Conservation (phyloP, 176 grass and related monocot species). For the Eleusine indica region DNA sequence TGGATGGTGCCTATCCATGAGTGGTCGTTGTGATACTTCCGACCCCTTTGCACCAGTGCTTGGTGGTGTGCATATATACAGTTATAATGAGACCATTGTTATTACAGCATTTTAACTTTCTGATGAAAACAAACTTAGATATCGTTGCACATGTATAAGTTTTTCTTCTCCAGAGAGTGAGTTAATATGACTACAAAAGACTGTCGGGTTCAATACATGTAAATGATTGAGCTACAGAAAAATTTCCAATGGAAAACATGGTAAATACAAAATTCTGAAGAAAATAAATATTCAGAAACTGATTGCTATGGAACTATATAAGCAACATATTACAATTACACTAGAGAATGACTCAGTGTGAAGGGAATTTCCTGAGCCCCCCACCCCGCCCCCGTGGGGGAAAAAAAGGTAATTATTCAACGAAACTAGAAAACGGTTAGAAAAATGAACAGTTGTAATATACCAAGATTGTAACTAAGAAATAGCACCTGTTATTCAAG, state of each 20-base stretch:
- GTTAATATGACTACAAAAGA: constrained; percentile 12
- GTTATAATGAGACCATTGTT: constrained; percentile 47
- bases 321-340: constrained; percentile 19
- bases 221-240: constrained; percentile 14
- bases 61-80: constrained; percentile 75
- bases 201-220: constrained; percentile 15
- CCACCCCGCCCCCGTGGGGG: too few species aligned
- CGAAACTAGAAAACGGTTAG: too few species aligned
- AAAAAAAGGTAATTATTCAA: too few species aligned
- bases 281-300: constrained; percentile 16
- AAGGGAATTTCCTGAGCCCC: not conserved
- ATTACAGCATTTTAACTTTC: constrained; percentile 25
- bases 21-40: constrained; percentile 66
- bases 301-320: constrained; percentile 19
- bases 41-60: constrained; percentile 77
- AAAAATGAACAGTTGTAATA: too few species aligned
- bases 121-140: constrained; percentile 36
- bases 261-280: constrained; percentile 21
- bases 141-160: constrained; percentile 29
- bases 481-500: constrained; percentile 1
- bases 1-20: constrained; percentile 49
- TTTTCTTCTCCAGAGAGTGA: not conserved
- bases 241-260: constrained; percentile 7
- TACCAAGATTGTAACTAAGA: not conserved
- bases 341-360: not conserved